Percentiles rank a stretch among this genome's conserved stretches.
phyloP scores from a whole-genome alignment of 306 rosid genomes.

The Amphicarpaea edgeworthii region DNA sequence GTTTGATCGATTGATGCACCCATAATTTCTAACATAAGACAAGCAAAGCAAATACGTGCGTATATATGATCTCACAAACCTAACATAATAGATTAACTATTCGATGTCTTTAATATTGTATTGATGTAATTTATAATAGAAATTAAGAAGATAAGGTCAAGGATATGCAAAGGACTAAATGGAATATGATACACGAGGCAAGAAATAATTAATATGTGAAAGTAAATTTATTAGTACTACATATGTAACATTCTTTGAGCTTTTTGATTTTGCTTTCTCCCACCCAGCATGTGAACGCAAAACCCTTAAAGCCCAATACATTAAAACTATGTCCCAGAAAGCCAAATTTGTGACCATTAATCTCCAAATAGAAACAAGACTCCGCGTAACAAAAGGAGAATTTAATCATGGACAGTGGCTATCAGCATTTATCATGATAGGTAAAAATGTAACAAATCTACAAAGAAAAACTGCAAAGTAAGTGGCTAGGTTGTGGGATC shows the following conservation, averaged over 20 bases:
- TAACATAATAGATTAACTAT: background rate
- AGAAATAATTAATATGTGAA: background rate
- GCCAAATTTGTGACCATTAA: slow-evolving; percentile 23
- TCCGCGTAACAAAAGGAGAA: slow-evolving; percentile 12
- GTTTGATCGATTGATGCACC: no score
- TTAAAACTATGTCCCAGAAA: background rate
- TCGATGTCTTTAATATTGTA: background rate
- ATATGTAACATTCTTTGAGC: background rate
- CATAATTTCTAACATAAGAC: no score
- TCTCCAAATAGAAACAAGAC: slow-evolving; percentile 15
- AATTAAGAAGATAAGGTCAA: slow-evolving; percentile 18
- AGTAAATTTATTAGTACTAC: background rate
- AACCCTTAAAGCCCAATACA: slow-evolving; percentile 11
- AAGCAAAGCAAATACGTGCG: no score
- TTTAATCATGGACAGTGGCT: slow-evolving; percentile 11
- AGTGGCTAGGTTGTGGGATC: slow-evolving; percentile 30
- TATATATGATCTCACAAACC: background rate
- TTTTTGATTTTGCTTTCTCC: slow-evolving; percentile 2
- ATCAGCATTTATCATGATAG: background rate
- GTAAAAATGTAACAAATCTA: slow-evolving; percentile 32
- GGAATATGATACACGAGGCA: slow-evolving; percentile 30
- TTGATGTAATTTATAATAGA: background rate
- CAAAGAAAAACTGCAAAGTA: slow-evolving; percentile 7
- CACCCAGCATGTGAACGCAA: slow-evolving; percentile 33
- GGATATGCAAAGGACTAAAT: background rate